A percentile compares a stretch with the other conserved stretches of the same genome.
phyloP scores from a whole-genome alignment of 495 filamentous ascomycete species.

The Penicillium manginii region DNA sequence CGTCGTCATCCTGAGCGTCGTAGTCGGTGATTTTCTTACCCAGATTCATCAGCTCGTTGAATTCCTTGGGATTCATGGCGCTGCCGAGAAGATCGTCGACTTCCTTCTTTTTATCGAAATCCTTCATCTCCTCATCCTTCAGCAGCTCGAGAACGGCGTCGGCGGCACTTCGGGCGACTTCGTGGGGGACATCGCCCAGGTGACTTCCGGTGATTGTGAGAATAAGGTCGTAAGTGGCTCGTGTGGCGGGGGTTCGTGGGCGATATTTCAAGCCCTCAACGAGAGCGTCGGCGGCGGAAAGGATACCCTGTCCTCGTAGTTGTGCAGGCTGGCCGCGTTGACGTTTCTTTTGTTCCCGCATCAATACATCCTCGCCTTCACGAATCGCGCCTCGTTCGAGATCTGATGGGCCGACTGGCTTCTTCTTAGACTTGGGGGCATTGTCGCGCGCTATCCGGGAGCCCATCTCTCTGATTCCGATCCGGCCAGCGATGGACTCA shows the following conservation, averaged over 20 bases:
- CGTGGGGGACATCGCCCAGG: slow-evolving; percentile 90
- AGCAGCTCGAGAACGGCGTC: slow-evolving; percentile 89
- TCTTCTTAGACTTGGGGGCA: slow-evolving; percentile 78
- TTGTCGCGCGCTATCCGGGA: slow-evolving; percentile 75
- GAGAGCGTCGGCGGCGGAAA: slow-evolving; percentile 81
- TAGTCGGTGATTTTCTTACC: slow-evolving; percentile 99
- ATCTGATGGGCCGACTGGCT: slow-evolving; percentile 61
- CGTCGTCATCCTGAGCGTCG: slow-evolving; percentile 95
- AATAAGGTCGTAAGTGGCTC: slow-evolving; percentile 95
- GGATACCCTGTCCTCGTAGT: slow-evolving; percentile 75
- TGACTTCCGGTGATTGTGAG: slow-evolving; percentile 85
- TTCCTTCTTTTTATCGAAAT: slow-evolving; percentile 98
- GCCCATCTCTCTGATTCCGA: slow-evolving; percentile 95
- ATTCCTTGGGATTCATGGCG: slow-evolving; percentile 84
- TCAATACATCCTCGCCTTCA: slow-evolving; percentile 85
- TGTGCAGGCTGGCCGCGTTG: slow-evolving; percentile 75
- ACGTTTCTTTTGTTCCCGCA: slow-evolving; percentile 85
- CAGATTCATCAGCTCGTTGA: slow-evolving; percentile 94
- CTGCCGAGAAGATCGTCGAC: slow-evolving; percentile 89
- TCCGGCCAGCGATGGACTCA: slow-evolving; percentile 91
- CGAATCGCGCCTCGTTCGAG: slow-evolving; percentile 78
- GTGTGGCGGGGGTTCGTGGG: slow-evolving; percentile 87
- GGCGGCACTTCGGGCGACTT: slow-evolving; percentile 91
- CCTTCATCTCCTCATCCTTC: slow-evolving; percentile 94
- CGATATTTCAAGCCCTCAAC: slow-evolving; percentile 87